Percentiles rank a stretch among this genome's conserved stretches.
These are phyloP conservation scores for Biscutella laevigata DNA, from an alignment of 441 rosid genomes.

Conservation along the genomic window DNA sequence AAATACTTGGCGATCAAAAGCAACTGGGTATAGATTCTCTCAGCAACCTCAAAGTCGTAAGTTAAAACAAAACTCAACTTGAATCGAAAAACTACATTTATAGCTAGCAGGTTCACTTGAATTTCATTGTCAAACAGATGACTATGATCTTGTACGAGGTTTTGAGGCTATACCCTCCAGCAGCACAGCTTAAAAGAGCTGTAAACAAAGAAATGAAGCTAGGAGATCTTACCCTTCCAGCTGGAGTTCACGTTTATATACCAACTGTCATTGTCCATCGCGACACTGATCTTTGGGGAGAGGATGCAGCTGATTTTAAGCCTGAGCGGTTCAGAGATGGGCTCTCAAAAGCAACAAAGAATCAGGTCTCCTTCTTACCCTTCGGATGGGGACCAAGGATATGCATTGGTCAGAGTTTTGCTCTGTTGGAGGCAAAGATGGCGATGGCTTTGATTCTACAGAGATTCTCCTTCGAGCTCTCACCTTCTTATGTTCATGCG, in stretches of 20 bases:
- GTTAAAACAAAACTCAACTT: background rate
- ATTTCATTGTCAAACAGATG: conserved; percentile 9
- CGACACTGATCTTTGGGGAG: conserved; percentile 32
- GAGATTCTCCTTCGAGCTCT: conserved; percentile 37
- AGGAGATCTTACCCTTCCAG: conserved; percentile 30
- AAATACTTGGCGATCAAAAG: conserved; percentile 19
- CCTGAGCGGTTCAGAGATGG: conserved; percentile 43
- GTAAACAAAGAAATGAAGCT: conserved; percentile 32
- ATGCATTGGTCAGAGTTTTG: conserved; percentile 46
- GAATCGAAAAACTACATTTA: background rate
- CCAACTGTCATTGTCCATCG: conserved; percentile 30
- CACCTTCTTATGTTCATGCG: conserved; percentile 41
- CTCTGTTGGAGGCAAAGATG: conserved; percentile 42
- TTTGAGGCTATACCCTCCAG: conserved; percentile 36
- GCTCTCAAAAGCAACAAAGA: conserved; percentile 33
- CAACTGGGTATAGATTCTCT: conserved; percentile 30
- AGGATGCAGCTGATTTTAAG: conserved; percentile 33
- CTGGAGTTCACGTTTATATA: conserved; percentile 24
- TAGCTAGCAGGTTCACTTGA: background rate
- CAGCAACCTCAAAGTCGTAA: conserved; percentile 34
- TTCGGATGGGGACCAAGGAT: conserved; percentile 45
- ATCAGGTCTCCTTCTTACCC: conserved; percentile 34
- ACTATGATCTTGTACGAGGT: conserved; percentile 32
- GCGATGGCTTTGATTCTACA: conserved; percentile 36
- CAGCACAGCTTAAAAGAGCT: conserved; percentile 10